These are phyloP conservation scores for Phytophthora idaei DNA, from an alignment of 352 stramenopile species.

Conservation along the genomic window DNA sequence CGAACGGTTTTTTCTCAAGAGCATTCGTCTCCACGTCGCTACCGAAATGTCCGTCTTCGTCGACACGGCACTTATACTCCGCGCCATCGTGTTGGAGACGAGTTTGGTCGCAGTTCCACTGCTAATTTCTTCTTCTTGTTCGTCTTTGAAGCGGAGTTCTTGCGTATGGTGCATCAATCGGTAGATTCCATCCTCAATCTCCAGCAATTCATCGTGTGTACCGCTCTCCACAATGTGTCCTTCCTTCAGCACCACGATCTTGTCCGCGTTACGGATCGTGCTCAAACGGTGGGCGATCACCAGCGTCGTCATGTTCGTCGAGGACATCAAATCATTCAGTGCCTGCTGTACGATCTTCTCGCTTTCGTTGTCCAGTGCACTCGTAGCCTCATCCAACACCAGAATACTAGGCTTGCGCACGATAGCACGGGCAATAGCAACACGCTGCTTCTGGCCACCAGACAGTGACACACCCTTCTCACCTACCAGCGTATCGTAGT, in stretches of 20 bases:
- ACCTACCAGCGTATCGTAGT: slow-evolving; percentile 86
- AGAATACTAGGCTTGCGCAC: slow-evolving; percentile 25
- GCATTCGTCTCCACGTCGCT: slow-evolving; percentile 26
- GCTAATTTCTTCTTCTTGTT: background rate
- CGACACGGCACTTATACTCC: slow-evolving; percentile 16
- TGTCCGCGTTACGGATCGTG: slow-evolving; percentile 51
- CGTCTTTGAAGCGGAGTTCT: slow-evolving; percentile 7
- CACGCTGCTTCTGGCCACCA: slow-evolving; percentile 61
- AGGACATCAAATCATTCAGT: slow-evolving; percentile 38
- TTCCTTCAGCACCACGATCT: slow-evolving; percentile 41
- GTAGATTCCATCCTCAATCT: slow-evolving; percentile 72
- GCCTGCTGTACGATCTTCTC: slow-evolving; percentile 49
- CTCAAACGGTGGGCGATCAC: background rate
- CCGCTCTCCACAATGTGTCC: slow-evolving; percentile 45
- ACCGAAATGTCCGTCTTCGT: slow-evolving; percentile 29
- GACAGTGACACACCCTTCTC: slow-evolving; percentile 58
- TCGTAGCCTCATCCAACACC: slow-evolving; percentile 25
- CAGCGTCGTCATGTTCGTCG: slow-evolving; percentile 40
- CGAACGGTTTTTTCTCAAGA: slow-evolving; percentile 27
- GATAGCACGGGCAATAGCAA: slow-evolving; percentile 29
- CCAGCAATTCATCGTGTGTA: slow-evolving; percentile 42
- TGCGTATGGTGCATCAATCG: slow-evolving; percentile 83
- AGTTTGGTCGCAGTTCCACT: background rate
- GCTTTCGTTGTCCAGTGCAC: slow-evolving; percentile 24
- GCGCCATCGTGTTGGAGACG: slow-evolving; percentile 4